These are phyloP conservation scores for Botryotinia globosa DNA, from an alignment of 2,329 filamentous ascomycete genomes.

Conservation along the genomic window DNA sequence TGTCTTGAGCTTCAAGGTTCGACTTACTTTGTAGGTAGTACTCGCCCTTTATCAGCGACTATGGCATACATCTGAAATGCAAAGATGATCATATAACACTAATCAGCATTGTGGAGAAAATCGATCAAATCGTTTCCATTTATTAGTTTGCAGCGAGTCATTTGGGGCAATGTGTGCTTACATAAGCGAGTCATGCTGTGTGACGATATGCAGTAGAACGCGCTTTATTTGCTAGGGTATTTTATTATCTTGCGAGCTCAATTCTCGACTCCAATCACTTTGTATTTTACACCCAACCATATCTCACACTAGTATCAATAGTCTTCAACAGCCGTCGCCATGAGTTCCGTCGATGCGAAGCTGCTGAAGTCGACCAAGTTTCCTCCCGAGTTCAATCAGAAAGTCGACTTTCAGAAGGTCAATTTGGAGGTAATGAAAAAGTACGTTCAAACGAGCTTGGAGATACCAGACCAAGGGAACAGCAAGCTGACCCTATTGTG, in stretches of 20 bases:
- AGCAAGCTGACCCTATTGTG: conserved; percentile 25
- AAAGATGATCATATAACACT: not conserved
- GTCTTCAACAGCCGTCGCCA: conserved; percentile 38
- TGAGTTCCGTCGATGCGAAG: conserved; percentile 86
- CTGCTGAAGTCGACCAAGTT: conserved; percentile 90
- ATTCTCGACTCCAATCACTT: not conserved
- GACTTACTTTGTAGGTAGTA: not conserved
- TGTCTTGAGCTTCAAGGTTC: not conserved
- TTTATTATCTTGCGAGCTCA: conserved; percentile 1
- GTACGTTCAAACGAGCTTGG: conserved; percentile 49
- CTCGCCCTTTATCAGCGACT: not conserved
- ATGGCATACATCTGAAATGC: not conserved
- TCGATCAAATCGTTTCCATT: not conserved
- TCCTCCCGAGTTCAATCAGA: conserved; percentile 86
- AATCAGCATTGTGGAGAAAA: not conserved
- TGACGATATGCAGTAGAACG: conserved; percentile 3
- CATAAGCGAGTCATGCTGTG: conserved; percentile 8
- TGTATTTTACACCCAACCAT: not conserved
- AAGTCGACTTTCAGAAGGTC: conserved; percentile 97
- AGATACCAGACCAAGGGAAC: conserved; percentile 15
- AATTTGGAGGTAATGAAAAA: conserved; percentile 98
- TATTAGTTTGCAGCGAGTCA: not conserved
- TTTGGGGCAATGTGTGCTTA: not conserved
- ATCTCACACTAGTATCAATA: not conserved
- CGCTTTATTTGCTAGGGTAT: not conserved